Evolutionary conservation across 106 monocot genomes (phyloP).

Genomic region (Dendrobium catenatum): DNA sequence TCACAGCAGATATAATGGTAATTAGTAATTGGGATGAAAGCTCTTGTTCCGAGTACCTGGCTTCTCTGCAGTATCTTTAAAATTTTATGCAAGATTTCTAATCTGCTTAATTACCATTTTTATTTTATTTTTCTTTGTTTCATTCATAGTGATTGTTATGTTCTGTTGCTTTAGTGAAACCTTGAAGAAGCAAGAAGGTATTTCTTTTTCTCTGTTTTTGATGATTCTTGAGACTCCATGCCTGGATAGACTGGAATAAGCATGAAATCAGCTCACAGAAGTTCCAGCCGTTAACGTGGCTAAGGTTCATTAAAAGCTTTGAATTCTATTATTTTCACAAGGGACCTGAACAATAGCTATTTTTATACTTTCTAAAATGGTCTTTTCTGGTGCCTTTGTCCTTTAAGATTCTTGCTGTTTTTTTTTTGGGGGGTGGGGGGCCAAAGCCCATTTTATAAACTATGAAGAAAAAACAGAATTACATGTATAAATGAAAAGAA

Average conservation of each 20-base stretch:
- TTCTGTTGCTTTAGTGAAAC: neutral
- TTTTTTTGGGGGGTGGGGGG: too few relatives aligned
- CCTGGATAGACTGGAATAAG: neutral
- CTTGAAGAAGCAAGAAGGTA: neutral
- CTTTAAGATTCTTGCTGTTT: too few relatives aligned
- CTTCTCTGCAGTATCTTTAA: neutral
- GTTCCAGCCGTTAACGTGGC: neutral
- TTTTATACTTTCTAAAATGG: too few relatives aligned
- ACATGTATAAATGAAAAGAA: too few relatives aligned
- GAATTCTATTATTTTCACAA: too few relatives aligned
- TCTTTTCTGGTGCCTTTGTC: too few relatives aligned
- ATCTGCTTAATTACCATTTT: neutral
- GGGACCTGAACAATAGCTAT: too few relatives aligned
- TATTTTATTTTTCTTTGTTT: neutral
- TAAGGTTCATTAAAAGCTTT: neutral
- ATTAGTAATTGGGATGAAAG: neutral
- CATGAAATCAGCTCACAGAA: too few relatives aligned
- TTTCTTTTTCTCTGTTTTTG: neutral
- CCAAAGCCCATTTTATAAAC: too few relatives aligned
- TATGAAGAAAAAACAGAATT: too few relatives aligned
- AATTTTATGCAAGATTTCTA: neutral
- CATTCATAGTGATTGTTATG: neutral
- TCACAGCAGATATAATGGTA: neutral
- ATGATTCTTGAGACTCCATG: neutral
- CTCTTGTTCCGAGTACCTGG: neutral